Evolutionary conservation across 2,329 filamentous ascomycete species (phyloP).

Genomic region (Fusarium musae): DNA sequence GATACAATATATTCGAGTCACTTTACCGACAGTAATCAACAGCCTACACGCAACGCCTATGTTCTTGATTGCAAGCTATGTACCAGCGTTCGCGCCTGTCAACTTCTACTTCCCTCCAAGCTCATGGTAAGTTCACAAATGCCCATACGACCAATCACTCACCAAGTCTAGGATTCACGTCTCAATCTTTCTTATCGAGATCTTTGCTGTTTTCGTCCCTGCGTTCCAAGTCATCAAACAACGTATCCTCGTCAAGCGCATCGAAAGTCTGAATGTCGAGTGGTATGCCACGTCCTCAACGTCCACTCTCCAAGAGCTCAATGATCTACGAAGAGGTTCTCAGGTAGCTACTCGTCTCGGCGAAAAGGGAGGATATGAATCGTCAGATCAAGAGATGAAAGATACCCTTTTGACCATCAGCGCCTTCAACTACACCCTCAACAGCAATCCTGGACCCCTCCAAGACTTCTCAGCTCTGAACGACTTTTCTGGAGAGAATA

Average conservation of each 20-base stretch:
- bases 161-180: not conserved
- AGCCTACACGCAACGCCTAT: not conserved
- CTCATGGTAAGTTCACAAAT: not conserved
- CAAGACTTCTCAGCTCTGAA: not conserved
- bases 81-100: not conserved
- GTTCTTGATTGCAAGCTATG: not conserved
- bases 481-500: not conserved
- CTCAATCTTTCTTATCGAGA: not conserved
- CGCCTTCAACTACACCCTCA: not conserved
- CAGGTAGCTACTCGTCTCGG: not conserved
- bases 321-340: not conserved
- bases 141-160: not conserved
- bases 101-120: not conserved
- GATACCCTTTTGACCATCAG: not conserved
- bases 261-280: not conserved
- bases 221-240: not conserved
- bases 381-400: not conserved
- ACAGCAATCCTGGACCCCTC: not conserved
- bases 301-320: not conserved
- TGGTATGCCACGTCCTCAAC: not conserved
- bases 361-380: not conserved
- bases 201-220: not conserved
- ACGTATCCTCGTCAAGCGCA: not conserved
- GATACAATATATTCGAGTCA: not conserved
- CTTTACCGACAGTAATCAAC: not conserved